These are phyloP conservation scores for Mortierella sp. DNA, from an alignment of 371 early-diverging fungal genomes.

Conservation along the genomic window DNA sequence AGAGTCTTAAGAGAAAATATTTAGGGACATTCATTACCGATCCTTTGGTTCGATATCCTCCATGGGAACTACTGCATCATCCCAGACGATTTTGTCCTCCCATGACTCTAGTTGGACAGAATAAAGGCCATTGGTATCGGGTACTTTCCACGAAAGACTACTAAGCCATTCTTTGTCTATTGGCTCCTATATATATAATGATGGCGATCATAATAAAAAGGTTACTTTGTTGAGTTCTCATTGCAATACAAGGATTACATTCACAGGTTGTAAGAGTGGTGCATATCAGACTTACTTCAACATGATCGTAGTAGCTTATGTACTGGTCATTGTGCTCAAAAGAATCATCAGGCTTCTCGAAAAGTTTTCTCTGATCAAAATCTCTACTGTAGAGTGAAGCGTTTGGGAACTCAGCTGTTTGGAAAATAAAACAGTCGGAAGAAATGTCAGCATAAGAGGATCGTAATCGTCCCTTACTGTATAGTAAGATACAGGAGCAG, in stretches of 20 bases:
- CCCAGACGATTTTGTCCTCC: constrained; percentile 90
- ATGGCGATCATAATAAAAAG: background rate
- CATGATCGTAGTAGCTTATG: constrained; percentile 24
- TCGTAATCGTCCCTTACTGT: too few relatives aligned
- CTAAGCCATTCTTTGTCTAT: constrained; percentile 27
- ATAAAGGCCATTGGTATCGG: constrained; percentile 57
- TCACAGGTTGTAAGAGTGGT: background rate
- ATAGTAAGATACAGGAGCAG: background rate
- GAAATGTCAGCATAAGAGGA: too few relatives aligned
- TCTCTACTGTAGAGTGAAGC: constrained; percentile 14
- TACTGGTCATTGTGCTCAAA: constrained; percentile 12
- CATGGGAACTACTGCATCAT: constrained; percentile 55
- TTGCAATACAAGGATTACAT: too few relatives aligned
- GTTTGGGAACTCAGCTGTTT: constrained; percentile 33
- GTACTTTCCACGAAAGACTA: constrained; percentile 28
- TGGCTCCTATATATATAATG: constrained; percentile 3
- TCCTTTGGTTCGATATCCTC: constrained; percentile 14
- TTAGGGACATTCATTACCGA: background rate
- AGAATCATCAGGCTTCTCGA: constrained; percentile 48
- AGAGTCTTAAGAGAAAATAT: background rate
- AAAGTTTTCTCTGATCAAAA: constrained; percentile 25
- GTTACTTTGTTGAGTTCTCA: too few relatives aligned
- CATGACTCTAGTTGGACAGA: constrained; percentile 80
- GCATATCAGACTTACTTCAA: constrained; percentile 5
- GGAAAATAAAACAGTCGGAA: too few relatives aligned